Evolutionary conservation across 2,329 filamentous ascomycete genomes (phyloP), one percentile per base, ranked within the genome.

Genomic region (Nannizzia gypsea): DNA sequence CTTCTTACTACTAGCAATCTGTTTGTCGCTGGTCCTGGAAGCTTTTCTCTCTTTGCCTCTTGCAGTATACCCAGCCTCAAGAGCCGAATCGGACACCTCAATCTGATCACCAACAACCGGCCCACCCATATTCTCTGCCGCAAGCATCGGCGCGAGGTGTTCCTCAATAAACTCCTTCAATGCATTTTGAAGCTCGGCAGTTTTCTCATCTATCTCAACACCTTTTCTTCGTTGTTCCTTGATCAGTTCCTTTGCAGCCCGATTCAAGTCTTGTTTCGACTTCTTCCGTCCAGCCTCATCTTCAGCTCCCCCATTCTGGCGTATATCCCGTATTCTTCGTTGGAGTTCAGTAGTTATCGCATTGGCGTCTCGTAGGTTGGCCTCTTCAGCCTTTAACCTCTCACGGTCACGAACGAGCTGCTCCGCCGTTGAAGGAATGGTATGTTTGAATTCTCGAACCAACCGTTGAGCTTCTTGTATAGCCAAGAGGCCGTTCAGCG

Each of bases 81-180:
- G 71, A 6, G 71, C 76, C 11, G 74, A 81, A 50, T 86, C 80
- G 6, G 77, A 80, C 66, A 76, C 84, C 73, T 87, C 83, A 68
- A 87, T 78, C 66, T 86, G 77, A 64, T 89, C 86, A 2, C 90
- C 88, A 0, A 91, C 88, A 9, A 90, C 86, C 0, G 90, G 89
- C 0, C 90, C 89, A 6, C 90, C 90, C 1, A 91, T 78, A 67
- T 90, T 88, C 73, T 95, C 90, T 0, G 88, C 88, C 5, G 89
- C 89, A 48, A 95, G 77, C 83, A 92, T 88, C 2, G 81, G 74
- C 1, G 87, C 87, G 0, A 95, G 78, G 44, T 83, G 80, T 48
- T 83, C 76, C 63, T 88, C 82, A 60, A 92, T 85, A 67, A 95
- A 95, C 15, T 75, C 76, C 63, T 86, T 82, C 59, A 95, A 78